Base-by-base conservation (phyloP, 176 grass and related monocot species). In the Cenchrus purpureus region DNA sequence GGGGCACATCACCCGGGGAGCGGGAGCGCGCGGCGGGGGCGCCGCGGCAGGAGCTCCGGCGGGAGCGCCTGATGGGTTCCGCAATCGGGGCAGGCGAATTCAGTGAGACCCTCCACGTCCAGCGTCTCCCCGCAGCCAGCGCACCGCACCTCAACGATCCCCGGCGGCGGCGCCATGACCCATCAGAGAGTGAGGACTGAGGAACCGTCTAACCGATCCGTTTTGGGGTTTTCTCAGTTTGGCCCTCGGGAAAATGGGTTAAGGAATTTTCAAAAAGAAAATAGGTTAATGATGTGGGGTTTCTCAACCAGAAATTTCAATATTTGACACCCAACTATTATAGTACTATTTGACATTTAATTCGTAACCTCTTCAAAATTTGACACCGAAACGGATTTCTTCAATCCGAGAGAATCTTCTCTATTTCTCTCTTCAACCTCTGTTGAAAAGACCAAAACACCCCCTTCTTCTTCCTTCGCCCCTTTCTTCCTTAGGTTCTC, bases 21-120 rank as follows among this genome's bases (percentile, higher is more conserved):
- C 10, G 89, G 92, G 53, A 91, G 80, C 34, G 87, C 87, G 54
- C 79, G 90, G 66, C 84, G 76, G 55, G 86, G 85, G 40, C 81
- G 92, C 15, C 22, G 71, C 19, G 90, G 90, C 84, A 92, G 75
- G 72, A 92, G 85, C 81, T 90, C 93, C 50, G 87, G 92, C 25
- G 90, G 92, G 48, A 95, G 90, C 31, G 82, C 68, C 66, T 95
- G 92, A 11, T 90, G 57, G 19, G 65, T 88, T 52, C 83, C 59
- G 61, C 85, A 95, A 68, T 88, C 87, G 19, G 93, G 93, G 67
- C 93, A 95, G 31, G 86, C 64, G 29, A 95, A 95, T 75, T 95
- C 78, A 62, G 82, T 92, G 61, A 92, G 62, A 25, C 85, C 85
- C 55, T 95, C 93, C 78, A 95, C 93, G 60, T 88, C 93, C 71